Evolutionary conservation across 164 flowering plant species (phyloP).

Genomic region (Nymphaea colorata): DNA sequence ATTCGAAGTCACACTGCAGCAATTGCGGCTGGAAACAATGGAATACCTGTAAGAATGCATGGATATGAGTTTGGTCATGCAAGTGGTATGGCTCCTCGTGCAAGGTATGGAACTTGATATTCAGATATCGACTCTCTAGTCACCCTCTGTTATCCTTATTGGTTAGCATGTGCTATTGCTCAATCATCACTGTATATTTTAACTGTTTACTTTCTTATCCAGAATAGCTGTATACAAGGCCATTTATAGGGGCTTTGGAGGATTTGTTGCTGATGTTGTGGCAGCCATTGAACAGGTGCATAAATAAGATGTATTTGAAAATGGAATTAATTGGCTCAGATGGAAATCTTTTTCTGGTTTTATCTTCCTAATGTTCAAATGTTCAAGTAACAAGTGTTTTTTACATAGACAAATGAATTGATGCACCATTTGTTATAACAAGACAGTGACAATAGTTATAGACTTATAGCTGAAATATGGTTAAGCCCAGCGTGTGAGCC

Average conservation of each 20-base stretch:
- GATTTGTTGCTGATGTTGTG: constrained; percentile 94
- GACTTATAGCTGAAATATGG: too few species aligned
- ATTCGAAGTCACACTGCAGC: constrained; percentile 85
- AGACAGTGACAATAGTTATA: too few species aligned
- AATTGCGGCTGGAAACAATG: constrained; percentile 98
- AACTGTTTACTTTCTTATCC: constrained; percentile 3
- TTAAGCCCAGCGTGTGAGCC: too few species aligned
- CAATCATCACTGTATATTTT: neutral
- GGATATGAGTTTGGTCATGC: constrained; percentile 93
- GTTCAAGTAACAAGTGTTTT: too few species aligned
- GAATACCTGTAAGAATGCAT: constrained; percentile 82
- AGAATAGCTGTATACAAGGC: constrained; percentile 99
- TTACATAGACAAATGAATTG: too few species aligned
- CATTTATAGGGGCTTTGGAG: constrained; percentile 91
- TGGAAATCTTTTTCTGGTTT: neutral
- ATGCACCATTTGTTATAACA: too few species aligned
- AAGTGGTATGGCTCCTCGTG: constrained; percentile 99
- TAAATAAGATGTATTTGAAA: neutral
- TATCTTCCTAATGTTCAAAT: too few species aligned
- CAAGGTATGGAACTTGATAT: constrained; percentile 37
- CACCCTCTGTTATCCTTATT: neutral
- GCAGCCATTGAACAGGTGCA: constrained; percentile 97
- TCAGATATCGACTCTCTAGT: neutral
- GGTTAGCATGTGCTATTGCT: neutral
- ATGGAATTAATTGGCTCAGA: neutral